Percentiles rank a stretch among this genome's conserved stretches.
Evolutionary conservation across 345 rosid genomes (phyloP).

Genomic region (Brassica cretica): DNA sequence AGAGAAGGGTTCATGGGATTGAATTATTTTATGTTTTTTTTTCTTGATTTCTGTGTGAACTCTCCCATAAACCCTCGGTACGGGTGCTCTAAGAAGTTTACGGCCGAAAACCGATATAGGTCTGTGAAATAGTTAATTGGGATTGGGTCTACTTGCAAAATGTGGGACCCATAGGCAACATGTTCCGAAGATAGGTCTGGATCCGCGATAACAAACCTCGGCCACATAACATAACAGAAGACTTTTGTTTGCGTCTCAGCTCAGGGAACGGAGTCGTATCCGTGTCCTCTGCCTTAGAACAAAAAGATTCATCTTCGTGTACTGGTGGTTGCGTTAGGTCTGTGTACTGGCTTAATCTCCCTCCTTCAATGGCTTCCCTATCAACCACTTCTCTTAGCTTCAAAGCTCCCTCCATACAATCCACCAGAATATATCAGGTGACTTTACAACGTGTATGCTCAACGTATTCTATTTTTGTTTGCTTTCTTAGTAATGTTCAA

Average conservation of each 20-base stretch:
- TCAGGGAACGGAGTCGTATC: not conserved
- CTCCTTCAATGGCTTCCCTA: slow-evolving; percentile 40
- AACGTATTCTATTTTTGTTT: too few species aligned
- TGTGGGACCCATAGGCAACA: slow-evolving; percentile 23
- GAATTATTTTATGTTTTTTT: too few species aligned
- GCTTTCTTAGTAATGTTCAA: too few species aligned
- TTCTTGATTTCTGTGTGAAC: too few species aligned
- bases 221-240: slow-evolving; percentile 21
- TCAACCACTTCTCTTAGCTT: slow-evolving; percentile 40
- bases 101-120: slow-evolving; percentile 10
- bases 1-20: too few species aligned
- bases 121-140: not conserved
- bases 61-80: too few species aligned
- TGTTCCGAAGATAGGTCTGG: slow-evolving; percentile 30
- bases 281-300: not conserved
- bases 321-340: slow-evolving; percentile 1
- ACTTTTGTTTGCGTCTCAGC: not conserved
- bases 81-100: too few species aligned
- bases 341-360: slow-evolving; percentile 21
- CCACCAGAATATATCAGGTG: slow-evolving; percentile 36
- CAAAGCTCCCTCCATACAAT: slow-evolving; percentile 34
- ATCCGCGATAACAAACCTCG: slow-evolving; percentile 26
- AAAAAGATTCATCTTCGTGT: too few species aligned
- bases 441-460: not conserved
- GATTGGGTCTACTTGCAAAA: slow-evolving; percentile 20